Evolutionary conservation across 768 basidiomycete species (phyloP), one percentile per base, ranked within the genome.

Genomic region (Tremella mesenterica): DNA sequence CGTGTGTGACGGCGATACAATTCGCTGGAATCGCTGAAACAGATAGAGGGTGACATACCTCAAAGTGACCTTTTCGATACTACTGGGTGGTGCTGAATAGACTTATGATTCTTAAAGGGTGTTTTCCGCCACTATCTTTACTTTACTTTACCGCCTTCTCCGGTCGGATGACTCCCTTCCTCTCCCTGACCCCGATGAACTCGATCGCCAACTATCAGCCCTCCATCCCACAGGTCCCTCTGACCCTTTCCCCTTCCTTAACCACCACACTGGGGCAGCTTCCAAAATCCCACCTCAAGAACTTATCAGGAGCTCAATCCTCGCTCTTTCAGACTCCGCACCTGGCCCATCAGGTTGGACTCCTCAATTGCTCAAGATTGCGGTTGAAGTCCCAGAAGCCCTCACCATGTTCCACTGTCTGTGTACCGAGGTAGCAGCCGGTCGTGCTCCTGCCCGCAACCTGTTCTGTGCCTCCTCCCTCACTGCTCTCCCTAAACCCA

Each of bases 401-500:
- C 27, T 30, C 30, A 13, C 44, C 27, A 13, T 23, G 36, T 13
- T 48, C 26, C 12, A 12, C 21, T 12, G 13, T 21, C 43, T 44
- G 10, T 10, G 10, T 21, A 21, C 43, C 12, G 43, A 23, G 13
- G 21, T 44, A 12, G 43, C 12, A 13, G 10, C 43, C 10, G 56
- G 54, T 39, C 41, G 21, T 5, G 56, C 56, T 2, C 49, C 50
- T 4, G 60, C 58, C 8, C 44, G 38, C 13, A 16, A 49, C 5
- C 27, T 59, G 8, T 54, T 63, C 12, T 53, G 52, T 29, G 33
- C 53, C 1, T 47, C 58, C n/a, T 31, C 56, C 23, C 50, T 65
- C 3, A 58, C 53, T 7, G 52, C 64, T 9, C 50, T 65, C 3
- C 21, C 45, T 3, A 65, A 65, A 41, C 48, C 44, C 1, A 49